Conservation (phyloP, 2,329 filamentous ascomycete genomes). For the Xylogone sp. region DNA sequence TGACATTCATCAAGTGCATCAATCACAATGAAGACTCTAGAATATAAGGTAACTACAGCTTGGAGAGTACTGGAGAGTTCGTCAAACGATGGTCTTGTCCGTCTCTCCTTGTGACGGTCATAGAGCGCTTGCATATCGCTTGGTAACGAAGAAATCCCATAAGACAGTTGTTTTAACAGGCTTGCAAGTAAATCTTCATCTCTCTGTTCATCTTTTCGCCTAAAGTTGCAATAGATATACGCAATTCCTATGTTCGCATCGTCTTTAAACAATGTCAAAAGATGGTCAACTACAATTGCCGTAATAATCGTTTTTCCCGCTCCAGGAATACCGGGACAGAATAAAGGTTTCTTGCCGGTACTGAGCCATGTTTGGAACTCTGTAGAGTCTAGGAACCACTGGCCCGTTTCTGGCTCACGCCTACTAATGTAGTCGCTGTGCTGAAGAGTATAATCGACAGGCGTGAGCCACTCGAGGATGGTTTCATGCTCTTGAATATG, state of each 20-base stretch:
- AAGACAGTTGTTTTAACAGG: constrained; percentile 31
- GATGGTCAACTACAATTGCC: constrained; percentile 37
- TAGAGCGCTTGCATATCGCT: constrained; percentile 20
- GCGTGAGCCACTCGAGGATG: constrained; percentile 36
- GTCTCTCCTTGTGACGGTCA: constrained; percentile 12
- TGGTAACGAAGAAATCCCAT: constrained; percentile 9
- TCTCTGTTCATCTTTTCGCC: constrained; percentile 33
- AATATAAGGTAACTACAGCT: constrained; percentile 12
- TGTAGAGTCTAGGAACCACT: constrained; percentile 40
- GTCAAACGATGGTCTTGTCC: constrained; percentile 17
- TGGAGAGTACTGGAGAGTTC: constrained; percentile 18
- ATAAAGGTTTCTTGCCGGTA: constrained; percentile 29
- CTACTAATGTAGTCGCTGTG: constrained; percentile 34
- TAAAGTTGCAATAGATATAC: constrained; percentile 45
- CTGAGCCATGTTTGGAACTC: constrained; percentile 32
- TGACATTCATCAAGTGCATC: constrained; percentile 17
- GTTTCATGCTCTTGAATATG: too few species aligned
- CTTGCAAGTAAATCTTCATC: constrained; percentile 22
- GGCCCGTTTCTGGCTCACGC: constrained; percentile 36
- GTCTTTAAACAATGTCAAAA: constrained; percentile 22
- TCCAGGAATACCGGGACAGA: constrained; percentile 44
- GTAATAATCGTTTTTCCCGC: constrained; percentile 45
- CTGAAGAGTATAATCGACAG: constrained; percentile 31
- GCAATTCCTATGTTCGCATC: constrained; percentile 31
- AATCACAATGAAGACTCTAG: constrained; percentile 14